These are phyloP conservation scores for Cryphonectria carpinicola DNA, from an alignment of 2,329 filamentous ascomycete species.

Conservation along the genomic window DNA sequence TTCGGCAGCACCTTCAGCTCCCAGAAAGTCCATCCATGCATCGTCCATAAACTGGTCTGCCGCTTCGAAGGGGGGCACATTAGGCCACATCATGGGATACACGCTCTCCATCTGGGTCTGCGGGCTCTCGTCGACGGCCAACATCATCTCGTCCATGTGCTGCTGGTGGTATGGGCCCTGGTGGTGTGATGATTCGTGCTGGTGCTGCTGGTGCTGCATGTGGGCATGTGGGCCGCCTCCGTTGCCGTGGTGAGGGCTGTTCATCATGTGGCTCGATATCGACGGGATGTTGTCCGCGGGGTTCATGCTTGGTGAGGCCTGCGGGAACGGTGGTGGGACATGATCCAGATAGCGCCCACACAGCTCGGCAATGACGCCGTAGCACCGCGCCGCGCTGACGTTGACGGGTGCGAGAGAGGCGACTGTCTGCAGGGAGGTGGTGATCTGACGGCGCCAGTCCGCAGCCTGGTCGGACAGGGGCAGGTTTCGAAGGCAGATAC, in stretches of 20 bases:
- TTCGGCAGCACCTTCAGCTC: slow-evolving; percentile 28
- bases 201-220: slow-evolving; percentile 22
- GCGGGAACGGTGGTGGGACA: slow-evolving; percentile 28
- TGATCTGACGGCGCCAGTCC: slow-evolving; percentile 48
- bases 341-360: slow-evolving; percentile 43
- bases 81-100: slow-evolving; percentile 52
- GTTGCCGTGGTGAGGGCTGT: slow-evolving; percentile 16
- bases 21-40: slow-evolving; percentile 43
- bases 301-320: slow-evolving; percentile 26
- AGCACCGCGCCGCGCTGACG: slow-evolving; percentile 46
- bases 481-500: slow-evolving; percentile 50
- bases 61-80: slow-evolving; percentile 42
- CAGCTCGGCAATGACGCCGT: slow-evolving; percentile 45
- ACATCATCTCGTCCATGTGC: slow-evolving; percentile 31
- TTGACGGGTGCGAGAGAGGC: slow-evolving; percentile 44
- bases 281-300: slow-evolving; percentile 19
- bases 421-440: slow-evolving; percentile 42
- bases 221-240: slow-evolving; percentile 16
- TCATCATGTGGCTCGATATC: slow-evolving; percentile 14
- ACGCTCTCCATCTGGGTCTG: slow-evolving; percentile 49
- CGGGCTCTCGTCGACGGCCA: slow-evolving; percentile 42
- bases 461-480: slow-evolving; percentile 41
- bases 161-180: slow-evolving; percentile 29
- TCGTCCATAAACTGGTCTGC: slow-evolving; percentile 45
- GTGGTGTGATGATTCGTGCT: slow-evolving; percentile 9